Percentiles rank a stretch among this genome's conserved stretches.
Evolutionary conservation across 225 moss, liverwort and hornwort genomes (phyloP).

Genomic region (Marchantia paleacea): DNA sequence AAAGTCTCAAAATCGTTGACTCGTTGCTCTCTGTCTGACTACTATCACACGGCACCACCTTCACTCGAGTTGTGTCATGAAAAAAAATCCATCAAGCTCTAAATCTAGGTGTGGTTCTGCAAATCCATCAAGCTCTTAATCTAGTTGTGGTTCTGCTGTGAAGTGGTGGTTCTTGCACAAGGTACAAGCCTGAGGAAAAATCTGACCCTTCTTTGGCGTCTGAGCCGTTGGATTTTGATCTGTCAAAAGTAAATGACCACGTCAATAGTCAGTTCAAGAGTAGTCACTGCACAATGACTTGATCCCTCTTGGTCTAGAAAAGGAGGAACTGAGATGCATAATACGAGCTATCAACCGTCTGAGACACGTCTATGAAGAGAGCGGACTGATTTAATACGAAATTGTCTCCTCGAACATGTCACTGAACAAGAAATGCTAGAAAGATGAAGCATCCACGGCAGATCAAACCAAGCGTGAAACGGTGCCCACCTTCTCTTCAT

Average conservation of each 20-base stretch:
- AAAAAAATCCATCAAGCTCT: constrained; percentile 6
- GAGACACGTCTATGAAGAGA: background rate
- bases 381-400: too few relatives aligned
- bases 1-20: background rate
- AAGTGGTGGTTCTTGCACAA: constrained; percentile 43
- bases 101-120: background rate
- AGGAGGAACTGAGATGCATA: background rate
- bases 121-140: constrained; percentile 1
- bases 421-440: background rate
- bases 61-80: background rate
- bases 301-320: background rate
- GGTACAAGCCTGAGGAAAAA: constrained; percentile 68
- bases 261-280: background rate
- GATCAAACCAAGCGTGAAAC: background rate
- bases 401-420: background rate
- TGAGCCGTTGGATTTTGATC: constrained; percentile 31
- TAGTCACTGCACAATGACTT: background rate
- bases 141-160: constrained; percentile 16
- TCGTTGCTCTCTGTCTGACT: background rate
- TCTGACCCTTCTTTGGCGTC: constrained; percentile 48
- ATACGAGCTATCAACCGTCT: background rate
- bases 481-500: constrained; percentile 44
- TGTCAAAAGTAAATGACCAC: background rate
- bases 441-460: background rate
- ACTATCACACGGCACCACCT: constrained; percentile 1